Conservation (phyloP, 2,329 filamentous ascomycete species). For the Clarireedia monteithiana region DNA sequence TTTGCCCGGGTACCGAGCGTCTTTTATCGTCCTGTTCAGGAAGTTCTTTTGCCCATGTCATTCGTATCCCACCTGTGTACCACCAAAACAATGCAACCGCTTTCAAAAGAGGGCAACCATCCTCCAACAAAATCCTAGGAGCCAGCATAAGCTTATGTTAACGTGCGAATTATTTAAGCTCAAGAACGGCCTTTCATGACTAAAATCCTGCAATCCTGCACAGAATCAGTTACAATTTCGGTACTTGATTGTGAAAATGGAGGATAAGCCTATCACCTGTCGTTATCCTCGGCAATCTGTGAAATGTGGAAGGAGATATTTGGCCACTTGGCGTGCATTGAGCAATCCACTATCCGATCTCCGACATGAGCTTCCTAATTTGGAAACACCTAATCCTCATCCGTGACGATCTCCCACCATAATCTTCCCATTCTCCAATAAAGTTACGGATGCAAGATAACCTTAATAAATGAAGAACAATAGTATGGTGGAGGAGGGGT, state of each 20-base stretch:
- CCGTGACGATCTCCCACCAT: slow-evolving; percentile 1
- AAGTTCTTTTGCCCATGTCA: background rate
- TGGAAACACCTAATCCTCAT: background rate
- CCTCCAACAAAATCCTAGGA: no score
- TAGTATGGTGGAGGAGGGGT: background rate
- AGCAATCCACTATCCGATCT: background rate
- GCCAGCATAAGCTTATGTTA: background rate
- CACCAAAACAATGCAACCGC: no score
- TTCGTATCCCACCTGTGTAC: no score
- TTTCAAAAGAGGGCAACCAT: no score
- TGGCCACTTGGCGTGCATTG: background rate
- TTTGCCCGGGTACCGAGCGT: background rate
- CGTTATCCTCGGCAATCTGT: background rate
- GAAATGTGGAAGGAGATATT: background rate
- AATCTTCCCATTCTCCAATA: background rate
- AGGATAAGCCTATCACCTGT: background rate
- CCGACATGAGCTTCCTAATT: slow-evolving; percentile 4
- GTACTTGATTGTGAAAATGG: background rate
- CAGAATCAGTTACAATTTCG: background rate
- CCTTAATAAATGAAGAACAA: background rate
- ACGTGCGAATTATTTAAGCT: background rate
- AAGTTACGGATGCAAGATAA: slow-evolving; percentile 1
- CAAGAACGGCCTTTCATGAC: no score
- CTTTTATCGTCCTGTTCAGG: background rate
- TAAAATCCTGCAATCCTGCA: no score